Conservation (phyloP, 2,329 filamentous ascomycete genomes). For the Apiospora rasikravindrae region DNA sequence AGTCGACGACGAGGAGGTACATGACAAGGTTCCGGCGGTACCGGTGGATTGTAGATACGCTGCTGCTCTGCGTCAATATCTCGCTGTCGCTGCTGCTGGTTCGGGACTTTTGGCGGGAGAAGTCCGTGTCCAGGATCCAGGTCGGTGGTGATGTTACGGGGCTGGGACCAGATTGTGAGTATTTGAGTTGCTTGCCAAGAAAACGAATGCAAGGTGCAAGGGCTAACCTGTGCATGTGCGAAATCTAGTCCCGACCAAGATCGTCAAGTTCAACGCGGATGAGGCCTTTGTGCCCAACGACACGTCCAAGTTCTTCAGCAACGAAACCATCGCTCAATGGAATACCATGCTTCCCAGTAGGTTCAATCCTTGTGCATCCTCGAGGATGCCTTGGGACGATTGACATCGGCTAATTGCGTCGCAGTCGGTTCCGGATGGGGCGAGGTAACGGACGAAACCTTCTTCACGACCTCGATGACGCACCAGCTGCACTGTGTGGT, state of each 20-base stretch:
- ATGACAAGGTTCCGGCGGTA: conserved; percentile 29
- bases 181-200: neutral
- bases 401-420: conserved; percentile 18
- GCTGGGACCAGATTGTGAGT: conserved; percentile 40
- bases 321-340: conserved; percentile 42
- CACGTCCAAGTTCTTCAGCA: conserved; percentile 43
- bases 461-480: conserved; percentile 44
- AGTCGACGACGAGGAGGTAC: conserved; percentile 25
- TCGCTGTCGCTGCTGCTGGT: conserved; percentile 33
- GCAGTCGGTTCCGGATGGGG: conserved; percentile 44
- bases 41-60: conserved; percentile 40
- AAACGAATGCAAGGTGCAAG: neutral
- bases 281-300: conserved; percentile 42
- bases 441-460: conserved; percentile 41
- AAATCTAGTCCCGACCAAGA: conserved; percentile 36
- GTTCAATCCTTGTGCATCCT: conserved; percentile 9
- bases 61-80: conserved; percentile 39
- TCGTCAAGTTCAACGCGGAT: conserved; percentile 42
- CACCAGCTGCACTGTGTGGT: conserved; percentile 45
- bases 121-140: conserved; percentile 34
- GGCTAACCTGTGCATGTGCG: conserved; percentile 22
- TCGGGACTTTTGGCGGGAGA: conserved; percentile 34
- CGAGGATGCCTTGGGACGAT: too few species aligned
- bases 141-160: conserved; percentile 45
- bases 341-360: conserved; percentile 43